A percentile compares a stretch with the other conserved stretches of the same genome.
phyloP scores from a whole-genome alignment of 805 yeast genomes.

The Kregervanrija delftensis region DNA sequence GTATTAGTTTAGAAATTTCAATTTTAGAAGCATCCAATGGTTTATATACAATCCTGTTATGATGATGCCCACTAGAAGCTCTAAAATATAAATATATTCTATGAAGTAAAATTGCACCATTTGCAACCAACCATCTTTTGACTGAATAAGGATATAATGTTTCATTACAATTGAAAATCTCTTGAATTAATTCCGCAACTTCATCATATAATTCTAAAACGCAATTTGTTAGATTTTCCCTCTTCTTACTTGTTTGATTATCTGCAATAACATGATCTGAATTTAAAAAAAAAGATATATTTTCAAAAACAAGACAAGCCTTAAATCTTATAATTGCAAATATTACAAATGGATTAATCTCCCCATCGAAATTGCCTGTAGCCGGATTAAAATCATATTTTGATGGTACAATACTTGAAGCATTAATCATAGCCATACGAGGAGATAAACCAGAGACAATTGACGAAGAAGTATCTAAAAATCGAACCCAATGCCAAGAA shows the following conservation, averaged over 20 bases:
- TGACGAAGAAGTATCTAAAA: slow-evolving; percentile 12
- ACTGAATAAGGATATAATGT: slow-evolving; percentile 46
- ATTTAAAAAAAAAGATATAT: slow-evolving; percentile 10
- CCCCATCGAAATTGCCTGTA: slow-evolving; percentile 10
- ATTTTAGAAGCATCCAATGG: slow-evolving; percentile 3
- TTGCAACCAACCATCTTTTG: slow-evolving; percentile 76
- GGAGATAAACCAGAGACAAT: slow-evolving; percentile 13
- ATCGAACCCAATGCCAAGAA: slow-evolving; percentile 11
- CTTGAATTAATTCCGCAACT: slow-evolving; percentile 3
- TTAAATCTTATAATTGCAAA: slow-evolving; percentile 10
- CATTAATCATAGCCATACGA: slow-evolving; percentile 13
- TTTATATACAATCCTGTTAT: slow-evolving; percentile 8
- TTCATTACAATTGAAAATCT: slow-evolving; percentile 9
- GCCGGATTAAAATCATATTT: slow-evolving; percentile 8
- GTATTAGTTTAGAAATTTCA: slow-evolving; percentile 5
- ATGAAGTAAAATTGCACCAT: slow-evolving; percentile 61
- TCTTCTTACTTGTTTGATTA: slow-evolving; percentile 5
- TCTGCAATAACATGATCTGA: slow-evolving; percentile 9
- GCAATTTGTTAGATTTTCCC: slow-evolving; percentile 7
- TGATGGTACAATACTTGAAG: slow-evolving; percentile 11
- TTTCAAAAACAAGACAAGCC: slow-evolving; percentile 13
- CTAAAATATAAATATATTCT: slow-evolving; percentile 8
- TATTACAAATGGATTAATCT: slow-evolving; percentile 11
- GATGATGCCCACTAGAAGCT: slow-evolving; percentile 8
- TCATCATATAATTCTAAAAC: slow-evolving; percentile 10